Percentiles rank a stretch among this genome's conserved stretches.
These are phyloP conservation scores for Exophiala mesophila DNA, from an alignment of 2,329 filamentous ascomycete genomes.

Conservation along the genomic window DNA sequence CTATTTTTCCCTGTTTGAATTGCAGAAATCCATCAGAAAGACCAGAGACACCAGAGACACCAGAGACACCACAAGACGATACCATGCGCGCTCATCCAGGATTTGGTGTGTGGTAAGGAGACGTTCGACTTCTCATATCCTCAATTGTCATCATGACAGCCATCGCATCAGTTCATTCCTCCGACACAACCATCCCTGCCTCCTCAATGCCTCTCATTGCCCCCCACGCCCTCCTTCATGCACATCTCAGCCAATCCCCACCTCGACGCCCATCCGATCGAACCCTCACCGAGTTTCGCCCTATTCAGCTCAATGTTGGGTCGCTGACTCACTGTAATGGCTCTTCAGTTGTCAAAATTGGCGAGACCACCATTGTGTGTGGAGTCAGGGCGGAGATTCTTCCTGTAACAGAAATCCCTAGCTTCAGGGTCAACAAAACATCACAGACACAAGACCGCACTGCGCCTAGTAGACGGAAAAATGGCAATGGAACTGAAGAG, in stretches of 20 bases:
- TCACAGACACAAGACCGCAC: constrained; percentile 6
- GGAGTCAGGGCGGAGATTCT: constrained; percentile 85
- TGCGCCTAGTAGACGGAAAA: not conserved
- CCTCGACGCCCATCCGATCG: constrained; percentile 79
- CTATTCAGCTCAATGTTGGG: constrained; percentile 71
- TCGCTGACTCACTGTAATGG: constrained; percentile 87
- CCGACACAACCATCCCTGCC: constrained; percentile 20
- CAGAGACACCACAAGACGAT: no score
- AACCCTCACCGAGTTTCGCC: constrained; percentile 61
- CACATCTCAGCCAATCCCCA: constrained; percentile 65
- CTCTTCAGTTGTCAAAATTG: constrained; percentile 79
- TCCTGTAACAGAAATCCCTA: constrained; percentile 66
- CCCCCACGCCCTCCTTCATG: constrained; percentile 81
- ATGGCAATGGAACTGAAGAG: constrained; percentile 37
- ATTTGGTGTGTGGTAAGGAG: no score
- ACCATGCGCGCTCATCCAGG: no score
- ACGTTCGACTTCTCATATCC: no score
- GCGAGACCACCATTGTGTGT: constrained; percentile 82
- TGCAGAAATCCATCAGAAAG: no score
- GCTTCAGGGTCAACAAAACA: constrained; percentile 48
- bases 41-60: no score
- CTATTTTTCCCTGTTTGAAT: no score
- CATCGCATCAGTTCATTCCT: no score
- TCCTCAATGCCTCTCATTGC: constrained; percentile 26
- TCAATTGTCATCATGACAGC: no score